Percentiles rank a stretch among this genome's conserved stretches.
Evolutionary conservation across 1,284 basidiomycete species (phyloP).

Genomic region (Marasmius fiardii): DNA sequence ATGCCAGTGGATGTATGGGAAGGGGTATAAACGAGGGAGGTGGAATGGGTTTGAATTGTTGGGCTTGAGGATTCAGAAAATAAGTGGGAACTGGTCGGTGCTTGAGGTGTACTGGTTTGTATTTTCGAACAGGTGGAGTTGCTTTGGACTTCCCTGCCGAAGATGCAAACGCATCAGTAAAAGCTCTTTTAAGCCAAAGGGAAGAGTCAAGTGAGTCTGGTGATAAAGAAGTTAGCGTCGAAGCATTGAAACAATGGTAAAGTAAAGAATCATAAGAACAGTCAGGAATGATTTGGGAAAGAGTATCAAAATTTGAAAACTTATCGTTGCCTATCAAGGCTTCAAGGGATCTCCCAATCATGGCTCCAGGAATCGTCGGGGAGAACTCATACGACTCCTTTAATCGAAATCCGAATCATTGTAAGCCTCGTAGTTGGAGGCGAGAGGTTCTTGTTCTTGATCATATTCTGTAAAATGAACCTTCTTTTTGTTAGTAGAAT

Average conservation of each 20-base stretch:
- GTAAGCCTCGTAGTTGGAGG: no score
- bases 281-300: slow-evolving; percentile 14
- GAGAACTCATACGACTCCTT: slow-evolving; percentile 11
- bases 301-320: slow-evolving; percentile 14
- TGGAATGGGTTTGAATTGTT: slow-evolving; percentile 17
- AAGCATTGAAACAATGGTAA: background rate
- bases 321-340: slow-evolving; percentile 14
- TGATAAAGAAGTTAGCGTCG: background rate
- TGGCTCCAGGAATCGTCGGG: slow-evolving; percentile 10
- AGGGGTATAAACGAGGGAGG: slow-evolving; percentile 10
- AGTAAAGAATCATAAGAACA: slow-evolving; percentile 18
- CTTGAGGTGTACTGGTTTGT: slow-evolving; percentile 29
- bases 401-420: no score
- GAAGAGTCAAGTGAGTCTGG: slow-evolving; percentile 20
- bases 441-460: slow-evolving; percentile 3
- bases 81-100: slow-evolving; percentile 28
- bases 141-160: background rate
- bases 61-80: slow-evolving; percentile 29
- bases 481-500: background rate
- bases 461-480: slow-evolving; percentile 8
- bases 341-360: slow-evolving; percentile 16
- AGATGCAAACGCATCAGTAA: background rate
- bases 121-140: slow-evolving; percentile 16
- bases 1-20: slow-evolving; percentile 17
- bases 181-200: slow-evolving; percentile 25